These are phyloP conservation scores for Psidium guajava DNA, from an alignment of 345 rosid genomes.

Conservation along the genomic window DNA sequence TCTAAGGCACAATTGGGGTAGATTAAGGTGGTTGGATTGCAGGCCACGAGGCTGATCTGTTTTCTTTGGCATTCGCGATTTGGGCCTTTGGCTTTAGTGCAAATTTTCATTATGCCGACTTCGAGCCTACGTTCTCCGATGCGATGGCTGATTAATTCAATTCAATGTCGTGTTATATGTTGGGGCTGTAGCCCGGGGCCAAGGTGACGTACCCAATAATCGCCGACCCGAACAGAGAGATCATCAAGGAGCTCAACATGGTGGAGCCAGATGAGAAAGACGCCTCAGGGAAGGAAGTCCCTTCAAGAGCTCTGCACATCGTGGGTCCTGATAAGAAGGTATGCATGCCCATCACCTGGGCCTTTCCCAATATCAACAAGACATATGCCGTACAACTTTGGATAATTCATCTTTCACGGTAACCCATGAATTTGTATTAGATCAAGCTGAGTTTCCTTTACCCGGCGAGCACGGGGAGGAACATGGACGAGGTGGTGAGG, in stretches of 20 bases:
- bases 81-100: background rate
- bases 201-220: conserved; percentile 63
- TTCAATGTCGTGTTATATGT: background rate
- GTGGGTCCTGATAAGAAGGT: conserved; percentile 63
- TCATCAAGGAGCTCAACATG: conserved; percentile 67
- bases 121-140: background rate
- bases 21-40: background rate
- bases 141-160: background rate
- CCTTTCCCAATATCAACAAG: background rate
- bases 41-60: background rate
- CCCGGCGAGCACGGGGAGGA: conserved; percentile 62
- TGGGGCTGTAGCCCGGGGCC: conserved; percentile 3
- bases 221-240: conserved; percentile 52
- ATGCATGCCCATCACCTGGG: background rate
- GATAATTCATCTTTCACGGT: background rate
- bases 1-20: background rate
- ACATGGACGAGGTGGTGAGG: conserved; percentile 69
- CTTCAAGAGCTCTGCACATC: conserved; percentile 74
- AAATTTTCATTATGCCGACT: background rate
- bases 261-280: conserved; percentile 61
- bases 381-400: background rate
- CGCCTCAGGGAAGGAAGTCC: conserved; percentile 16
- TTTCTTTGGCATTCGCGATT: background rate
- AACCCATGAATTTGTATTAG: background rate
- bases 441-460: conserved; percentile 71